Conservation (phyloP, 2,329 filamentous ascomycete species). For the Fusarium sp. region DNA sequence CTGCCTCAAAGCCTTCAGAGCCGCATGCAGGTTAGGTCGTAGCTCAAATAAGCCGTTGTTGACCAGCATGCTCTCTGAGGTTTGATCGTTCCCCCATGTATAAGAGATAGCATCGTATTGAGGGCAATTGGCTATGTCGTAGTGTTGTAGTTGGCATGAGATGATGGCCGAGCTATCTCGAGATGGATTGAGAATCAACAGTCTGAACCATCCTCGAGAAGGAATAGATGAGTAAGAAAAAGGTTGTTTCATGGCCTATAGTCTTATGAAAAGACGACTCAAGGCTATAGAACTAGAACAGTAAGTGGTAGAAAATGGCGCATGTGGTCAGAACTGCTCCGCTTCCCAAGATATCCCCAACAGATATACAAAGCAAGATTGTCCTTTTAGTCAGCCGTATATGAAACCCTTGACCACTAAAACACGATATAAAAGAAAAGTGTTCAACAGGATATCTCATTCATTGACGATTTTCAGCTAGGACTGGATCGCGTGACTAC, state of each 20-base stretch:
- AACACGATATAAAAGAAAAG: too few species aligned
- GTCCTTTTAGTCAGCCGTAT: too few species aligned
- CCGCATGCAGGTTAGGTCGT: not conserved
- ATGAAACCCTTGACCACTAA: too few species aligned
- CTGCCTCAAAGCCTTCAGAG: not conserved
- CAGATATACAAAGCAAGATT: too few species aligned
- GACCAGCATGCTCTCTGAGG: not conserved
- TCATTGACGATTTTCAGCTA: too few species aligned
- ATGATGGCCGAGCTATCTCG: not conserved
- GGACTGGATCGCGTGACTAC: too few species aligned
- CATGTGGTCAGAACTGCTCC: not conserved
- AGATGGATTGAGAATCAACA: not conserved
- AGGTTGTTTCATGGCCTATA: not conserved
- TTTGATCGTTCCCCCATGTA: constrained; percentile 8
- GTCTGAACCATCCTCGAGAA: constrained; percentile 2
- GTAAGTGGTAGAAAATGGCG: not conserved
- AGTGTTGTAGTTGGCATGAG: constrained; percentile 1
- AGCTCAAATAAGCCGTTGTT: not conserved
- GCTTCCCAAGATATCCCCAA: not conserved
- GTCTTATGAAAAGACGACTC: not conserved
- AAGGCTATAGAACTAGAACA: not conserved
- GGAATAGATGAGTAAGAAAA: not conserved
- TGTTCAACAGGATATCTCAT: too few species aligned
- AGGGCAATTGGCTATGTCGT: not conserved
- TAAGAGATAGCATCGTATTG: constrained; percentile 15